phyloP scores from a whole-genome alignment of 2,329 filamentous ascomycete genomes.

The Fusarium sp. region DNA sequence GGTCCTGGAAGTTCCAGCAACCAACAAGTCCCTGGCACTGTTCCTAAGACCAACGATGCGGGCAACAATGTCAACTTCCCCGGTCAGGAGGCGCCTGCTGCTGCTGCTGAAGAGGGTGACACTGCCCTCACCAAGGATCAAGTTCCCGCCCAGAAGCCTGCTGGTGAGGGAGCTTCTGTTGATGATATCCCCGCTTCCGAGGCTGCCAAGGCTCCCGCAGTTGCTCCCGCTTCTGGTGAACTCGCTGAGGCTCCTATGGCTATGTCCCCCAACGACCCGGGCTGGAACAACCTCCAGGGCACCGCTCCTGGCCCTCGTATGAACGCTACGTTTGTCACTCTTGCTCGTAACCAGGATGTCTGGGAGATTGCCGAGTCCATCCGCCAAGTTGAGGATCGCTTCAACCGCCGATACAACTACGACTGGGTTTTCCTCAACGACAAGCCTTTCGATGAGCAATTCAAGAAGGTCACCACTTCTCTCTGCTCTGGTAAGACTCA shows the following conservation, averaged over 20 bases:
- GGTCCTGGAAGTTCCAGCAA: conserved; percentile 41
- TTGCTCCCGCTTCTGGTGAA: conserved; percentile 52
- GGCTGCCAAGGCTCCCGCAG: conserved; percentile 33
- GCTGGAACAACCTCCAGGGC: conserved; percentile 64
- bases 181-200: conserved; percentile 16
- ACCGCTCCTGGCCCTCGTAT: conserved; percentile 78
- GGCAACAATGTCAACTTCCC: conserved; percentile 45
- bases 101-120: conserved; percentile 27
- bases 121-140: conserved; percentile 39
- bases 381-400: conserved; percentile 95
- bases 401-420: conserved; percentile 97
- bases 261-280: conserved; percentile 64
- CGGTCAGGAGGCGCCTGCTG: conserved; percentile 32
- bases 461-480: conserved; percentile 90
- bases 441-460: conserved; percentile 89
- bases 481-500: conserved; percentile 93
- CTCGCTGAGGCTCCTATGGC: conserved; percentile 54
- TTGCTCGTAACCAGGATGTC: conserved; percentile 91
- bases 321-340: conserved; percentile 97
- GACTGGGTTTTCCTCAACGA: conserved; percentile 99
- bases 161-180: conserved; percentile 26
- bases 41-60: conserved; percentile 34
- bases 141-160: conserved; percentile 36
- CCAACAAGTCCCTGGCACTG: conserved; percentile 39
- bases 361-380: conserved; percentile 99